Percentiles rank a stretch among this genome's conserved stretches.
Evolutionary conservation across 208 protist species (phyloP).

Genomic region (Crithidia thermophila): DNA sequence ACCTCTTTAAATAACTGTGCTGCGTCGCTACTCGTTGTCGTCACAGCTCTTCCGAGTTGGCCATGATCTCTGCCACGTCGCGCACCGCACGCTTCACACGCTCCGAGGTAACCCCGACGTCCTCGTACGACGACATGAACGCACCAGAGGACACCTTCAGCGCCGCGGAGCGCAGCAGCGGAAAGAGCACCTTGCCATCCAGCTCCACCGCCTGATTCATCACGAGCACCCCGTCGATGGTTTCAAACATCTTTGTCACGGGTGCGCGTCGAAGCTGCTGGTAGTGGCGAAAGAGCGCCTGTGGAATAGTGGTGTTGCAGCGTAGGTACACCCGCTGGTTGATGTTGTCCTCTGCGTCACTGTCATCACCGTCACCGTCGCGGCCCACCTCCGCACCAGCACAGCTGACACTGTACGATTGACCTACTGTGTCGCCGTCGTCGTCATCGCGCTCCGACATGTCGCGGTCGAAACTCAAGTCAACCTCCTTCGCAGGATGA

Average conservation of each 20-base stretch:
- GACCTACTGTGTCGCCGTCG: no score
- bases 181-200: slow-evolving; percentile 65
- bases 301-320: slow-evolving; percentile 31
- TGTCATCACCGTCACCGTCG: not conserved
- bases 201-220: slow-evolving; percentile 81
- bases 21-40: not conserved
- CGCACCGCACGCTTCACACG: slow-evolving; percentile 62
- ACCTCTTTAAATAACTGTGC: no score
- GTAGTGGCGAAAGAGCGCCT: slow-evolving; percentile 41
- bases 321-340: slow-evolving; percentile 27
- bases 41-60: slow-evolving; percentile 51
- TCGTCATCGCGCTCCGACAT: no score
- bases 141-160: slow-evolving; percentile 82
- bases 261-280: slow-evolving; percentile 39
- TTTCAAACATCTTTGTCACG: slow-evolving; percentile 44
- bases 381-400: no score
- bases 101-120: slow-evolving; percentile 61
- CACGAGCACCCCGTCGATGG: slow-evolving; percentile 72
- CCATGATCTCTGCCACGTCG: slow-evolving; percentile 62
- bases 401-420: no score
- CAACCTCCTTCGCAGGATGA: no score
- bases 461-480: no score
- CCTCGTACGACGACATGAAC: slow-evolving; percentile 76
- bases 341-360: slow-evolving; percentile 17
- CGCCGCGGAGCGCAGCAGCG: slow-evolving; percentile 72